These are phyloP conservation scores for Filobasidium uniguttulatum DNA, from an alignment of 1,284 basidiomycete genomes.

Conservation along the genomic window DNA sequence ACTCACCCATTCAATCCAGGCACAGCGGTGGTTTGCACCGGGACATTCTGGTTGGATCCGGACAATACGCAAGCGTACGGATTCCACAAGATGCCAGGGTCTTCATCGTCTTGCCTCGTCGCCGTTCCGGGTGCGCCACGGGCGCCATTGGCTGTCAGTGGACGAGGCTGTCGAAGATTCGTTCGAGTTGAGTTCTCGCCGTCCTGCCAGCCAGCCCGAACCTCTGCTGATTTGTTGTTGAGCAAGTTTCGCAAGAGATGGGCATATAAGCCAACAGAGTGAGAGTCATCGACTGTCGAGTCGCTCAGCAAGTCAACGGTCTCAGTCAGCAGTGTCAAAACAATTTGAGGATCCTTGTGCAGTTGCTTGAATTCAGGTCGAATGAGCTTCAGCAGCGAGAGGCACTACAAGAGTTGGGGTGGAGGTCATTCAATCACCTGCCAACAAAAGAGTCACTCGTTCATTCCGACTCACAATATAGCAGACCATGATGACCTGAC, in stretches of 20 bases:
- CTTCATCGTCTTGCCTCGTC: background rate
- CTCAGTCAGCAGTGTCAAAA: constrained; percentile 22
- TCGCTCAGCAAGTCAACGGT: constrained; percentile 4
- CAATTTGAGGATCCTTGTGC: constrained; percentile 57
- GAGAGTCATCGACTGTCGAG: constrained; percentile 4
- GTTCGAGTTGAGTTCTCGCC: background rate
- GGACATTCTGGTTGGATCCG: background rate
- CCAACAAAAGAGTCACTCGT: constrained; percentile 26
- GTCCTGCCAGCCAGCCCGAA: constrained; percentile 1
- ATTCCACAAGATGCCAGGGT: background rate
- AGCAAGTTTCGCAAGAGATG: constrained; percentile 7
- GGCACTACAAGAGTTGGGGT: constrained; percentile 11
- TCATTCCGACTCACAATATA: constrained; percentile 42
- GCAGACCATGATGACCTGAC: constrained; percentile 77
- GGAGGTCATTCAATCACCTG: constrained; percentile 19
- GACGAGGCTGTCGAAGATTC: constrained; percentile 1
- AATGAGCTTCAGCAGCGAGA: constrained; percentile 45
- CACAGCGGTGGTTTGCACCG: background rate
- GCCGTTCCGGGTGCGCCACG: background rate
- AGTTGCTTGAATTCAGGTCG: constrained; percentile 66
- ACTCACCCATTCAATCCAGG: background rate
- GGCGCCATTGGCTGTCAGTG: background rate
- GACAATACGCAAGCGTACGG: background rate
- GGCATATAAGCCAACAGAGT: constrained; percentile 9
- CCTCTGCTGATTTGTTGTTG: constrained; percentile 8